Evolutionary conservation across 371 early-diverging fungal genomes (phyloP).

Genomic region (Actinomucor elegans): DNA sequence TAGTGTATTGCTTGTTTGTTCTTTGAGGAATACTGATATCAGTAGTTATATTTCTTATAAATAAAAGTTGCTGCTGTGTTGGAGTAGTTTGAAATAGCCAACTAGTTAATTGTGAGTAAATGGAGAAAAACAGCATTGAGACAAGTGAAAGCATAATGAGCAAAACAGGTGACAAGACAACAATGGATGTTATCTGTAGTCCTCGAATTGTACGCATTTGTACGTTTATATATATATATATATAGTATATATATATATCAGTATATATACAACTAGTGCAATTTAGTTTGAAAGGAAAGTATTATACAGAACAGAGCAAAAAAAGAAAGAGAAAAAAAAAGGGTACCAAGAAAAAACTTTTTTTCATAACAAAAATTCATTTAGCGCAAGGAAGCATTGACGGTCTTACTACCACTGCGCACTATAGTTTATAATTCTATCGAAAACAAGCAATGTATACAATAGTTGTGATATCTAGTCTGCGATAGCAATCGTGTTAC

Average conservation of each 20-base stretch:
- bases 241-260: no score
- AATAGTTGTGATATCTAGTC: no score
- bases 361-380: not conserved
- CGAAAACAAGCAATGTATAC: no score
- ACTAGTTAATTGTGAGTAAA: slow-evolving; percentile 9
- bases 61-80: not conserved
- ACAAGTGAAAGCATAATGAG: slow-evolving; percentile 19
- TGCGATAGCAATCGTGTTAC: no score
- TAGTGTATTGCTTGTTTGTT: not conserved
- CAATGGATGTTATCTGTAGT: slow-evolving; percentile 22
- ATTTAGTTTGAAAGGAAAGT: not conserved
- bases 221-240: no score
- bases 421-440: no score
- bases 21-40: slow-evolving; percentile 1
- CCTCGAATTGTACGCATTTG: slow-evolving; percentile 25
- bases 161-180: slow-evolving; percentile 21
- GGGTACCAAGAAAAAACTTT: not conserved
- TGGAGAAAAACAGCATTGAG: slow-evolving; percentile 10
- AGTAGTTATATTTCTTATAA: not conserved
- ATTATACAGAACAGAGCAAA: no score
- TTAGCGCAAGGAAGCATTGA: not conserved
- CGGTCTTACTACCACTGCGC: no score
- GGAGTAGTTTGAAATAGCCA: slow-evolving; percentile 1
- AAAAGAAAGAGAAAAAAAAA: not conserved
- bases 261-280: no score